Base-by-base conservation (phyloP, 345 rosid genomes). In the Reutealis trisperma region DNA sequence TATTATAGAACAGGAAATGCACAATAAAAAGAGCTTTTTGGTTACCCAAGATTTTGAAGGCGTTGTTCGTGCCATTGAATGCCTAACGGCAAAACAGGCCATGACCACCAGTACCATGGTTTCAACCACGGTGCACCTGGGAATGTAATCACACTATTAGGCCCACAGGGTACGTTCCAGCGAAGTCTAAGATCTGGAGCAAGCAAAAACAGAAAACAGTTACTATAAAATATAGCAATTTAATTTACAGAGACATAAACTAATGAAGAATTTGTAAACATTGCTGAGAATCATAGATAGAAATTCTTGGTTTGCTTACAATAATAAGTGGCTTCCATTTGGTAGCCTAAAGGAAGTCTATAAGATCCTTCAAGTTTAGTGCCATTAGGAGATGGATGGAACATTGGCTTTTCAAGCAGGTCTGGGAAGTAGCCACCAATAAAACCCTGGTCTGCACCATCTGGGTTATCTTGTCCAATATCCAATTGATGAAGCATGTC, bases 51-150 rank as follows among this genome's bases (percentile, higher is more conserved):
- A 78, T 87, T 90, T 71, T 83, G 84, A 67, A 81, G 89, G 45
- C 99, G 97, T 71, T 74, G 86, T 64, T 96, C 86, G 25, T 96
- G 99, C 99, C 99, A 96, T 37, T 82, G 81, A 30, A 92, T 63
- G 59, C 99, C 98, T 63, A 96, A 66, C 5, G 98, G 98, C 61
- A 93, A 90, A 76, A 94, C 97, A 49, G 99, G 98, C 94, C 96
- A 96, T 45, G 99, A 89, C 98, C 99, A 96, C 99, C 98, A 96
- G 64, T 96, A 96, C 98, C 99, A 96, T 72, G 99, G 99, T 78
- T 96, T 96, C 88, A 94, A 77, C 97, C 97, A 96, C 37, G 89
- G 80, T 8, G 97, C 99, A 83, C 99, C 89, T 1, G 99, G 99
- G 83, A 91, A 96, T 24, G 99, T 96, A 65, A 96, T 91, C 74